Base-by-base conservation (phyloP, 768 basidiomycete species). In the Suillus plorans region DNA sequence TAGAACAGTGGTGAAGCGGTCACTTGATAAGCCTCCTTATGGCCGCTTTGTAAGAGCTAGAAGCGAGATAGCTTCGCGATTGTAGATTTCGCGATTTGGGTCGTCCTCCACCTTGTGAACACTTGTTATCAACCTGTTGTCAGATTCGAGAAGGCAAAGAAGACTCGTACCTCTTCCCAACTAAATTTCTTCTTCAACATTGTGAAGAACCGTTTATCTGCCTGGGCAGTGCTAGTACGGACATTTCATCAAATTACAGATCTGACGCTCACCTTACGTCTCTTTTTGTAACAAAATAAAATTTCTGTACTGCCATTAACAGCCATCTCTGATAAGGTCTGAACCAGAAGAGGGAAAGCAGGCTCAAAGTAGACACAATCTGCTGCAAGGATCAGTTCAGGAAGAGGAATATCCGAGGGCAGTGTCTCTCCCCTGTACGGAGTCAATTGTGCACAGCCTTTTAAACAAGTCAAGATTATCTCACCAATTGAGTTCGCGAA, bases 321-420 rank as follows among this genome's bases (percentile, higher is more conserved):
- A 1, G 84, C 80, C 44, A 97, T 84, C 52, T 89, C 85, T 41
- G 79, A 82, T 39, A 98, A 80, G 0, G 95, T 96, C 67, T 88
- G 77, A 2, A 95, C 91, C 1, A 98, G 85, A 14, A 95, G 83
- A 9, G 94, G 90, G 71, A 97, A 98, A 0, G 93, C 88, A 14
- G 94, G 93, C 76, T 97, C 95, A 68, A 94, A 95, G 79, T 98
- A 98, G 10, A 98, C 95, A 69, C 95, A 98, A 72, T 98, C 95
- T 1, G 95, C 95, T 2, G 92, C 94, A 5, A 98, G 84, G 64
- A 98, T 84, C 31, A 97, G 61, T 71, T 92, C 87, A 7, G 88
- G 84, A 16, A 76, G 79, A 50, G 79, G 86, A 71, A 78, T 79
- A 49, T 69, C 67, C 10, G 69, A 36, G 10, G 90, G 86, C 41